phyloP scores from a whole-genome alignment of 441 rosid genomes.

The Melastoma candidum region DNA sequence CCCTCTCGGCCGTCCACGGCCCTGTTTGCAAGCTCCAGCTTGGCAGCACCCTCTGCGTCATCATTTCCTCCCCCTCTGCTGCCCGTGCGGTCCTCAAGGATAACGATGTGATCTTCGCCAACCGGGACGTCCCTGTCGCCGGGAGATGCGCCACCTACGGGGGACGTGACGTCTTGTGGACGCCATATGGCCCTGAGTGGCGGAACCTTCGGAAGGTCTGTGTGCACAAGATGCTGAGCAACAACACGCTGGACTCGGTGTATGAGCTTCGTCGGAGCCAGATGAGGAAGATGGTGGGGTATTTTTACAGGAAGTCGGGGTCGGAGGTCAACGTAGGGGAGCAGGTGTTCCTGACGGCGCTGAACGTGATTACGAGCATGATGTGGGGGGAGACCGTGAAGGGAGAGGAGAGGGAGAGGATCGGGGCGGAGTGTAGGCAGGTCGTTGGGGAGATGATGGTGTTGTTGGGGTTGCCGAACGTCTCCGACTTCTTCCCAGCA shows the following conservation, averaged over 20 bases:
- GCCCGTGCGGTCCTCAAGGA: slow-evolving; percentile 27
- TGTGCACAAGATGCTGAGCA: slow-evolving; percentile 29
- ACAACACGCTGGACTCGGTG: slow-evolving; percentile 22
- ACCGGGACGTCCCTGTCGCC: slow-evolving; percentile 22
- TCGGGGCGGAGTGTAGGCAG: slow-evolving; percentile 7
- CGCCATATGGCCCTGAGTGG: slow-evolving; percentile 31
- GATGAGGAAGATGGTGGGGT: slow-evolving; percentile 12
- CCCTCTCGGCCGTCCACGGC: slow-evolving; percentile 20
- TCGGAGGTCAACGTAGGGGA: slow-evolving; percentile 18
- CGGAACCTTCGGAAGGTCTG: slow-evolving; percentile 20
- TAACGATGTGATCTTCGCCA: slow-evolving; percentile 24
- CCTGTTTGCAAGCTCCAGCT: slow-evolving; percentile 27
- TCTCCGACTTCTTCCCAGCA: slow-evolving; percentile 28
- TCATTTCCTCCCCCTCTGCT: slow-evolving; percentile 24
- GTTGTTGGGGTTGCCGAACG: slow-evolving; percentile 23
- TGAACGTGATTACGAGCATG: slow-evolving; percentile 25
- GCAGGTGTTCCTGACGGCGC: slow-evolving; percentile 19
- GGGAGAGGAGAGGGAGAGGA: not conserved
- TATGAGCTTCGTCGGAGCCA: slow-evolving; percentile 19
- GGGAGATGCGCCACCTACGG: slow-evolving; percentile 19
- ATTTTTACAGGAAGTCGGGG: slow-evolving; percentile 15
- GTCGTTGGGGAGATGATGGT: slow-evolving; percentile 8
- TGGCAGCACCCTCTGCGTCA: slow-evolving; percentile 20
- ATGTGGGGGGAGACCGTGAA: slow-evolving; percentile 25
- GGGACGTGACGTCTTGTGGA: slow-evolving; percentile 24